A percentile compares a stretch with the other conserved stretches of the same genome.
These are phyloP conservation scores for Cinchona pubescens DNA, from an alignment of 257 asterid species.

Conservation along the genomic window DNA sequence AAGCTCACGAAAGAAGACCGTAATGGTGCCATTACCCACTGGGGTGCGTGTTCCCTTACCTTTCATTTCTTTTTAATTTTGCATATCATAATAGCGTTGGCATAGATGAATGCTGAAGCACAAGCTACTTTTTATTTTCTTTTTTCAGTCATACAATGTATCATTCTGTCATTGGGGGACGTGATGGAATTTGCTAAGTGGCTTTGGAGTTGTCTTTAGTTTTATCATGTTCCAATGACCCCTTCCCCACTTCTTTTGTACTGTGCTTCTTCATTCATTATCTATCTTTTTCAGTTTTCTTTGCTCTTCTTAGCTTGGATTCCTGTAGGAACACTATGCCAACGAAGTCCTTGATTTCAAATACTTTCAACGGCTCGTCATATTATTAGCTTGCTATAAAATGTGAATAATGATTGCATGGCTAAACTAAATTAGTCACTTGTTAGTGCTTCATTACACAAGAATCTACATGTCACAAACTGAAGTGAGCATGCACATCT, in stretches of 20 bases:
- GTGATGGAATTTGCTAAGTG: not conserved
- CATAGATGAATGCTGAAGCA: not conserved
- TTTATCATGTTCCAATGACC: not conserved
- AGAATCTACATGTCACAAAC: not conserved
- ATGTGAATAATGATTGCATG: not conserved
- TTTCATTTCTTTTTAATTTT: constrained; percentile 17
- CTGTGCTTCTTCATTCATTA: not conserved
- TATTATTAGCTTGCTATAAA: constrained; percentile 1
- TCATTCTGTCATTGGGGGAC: not conserved
- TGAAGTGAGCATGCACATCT: not conserved
- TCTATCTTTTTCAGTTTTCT: not conserved
- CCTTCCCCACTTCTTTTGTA: not conserved
- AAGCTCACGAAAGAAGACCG: constrained; percentile 52
- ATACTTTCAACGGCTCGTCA: not conserved
- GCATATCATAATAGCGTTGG: not conserved
- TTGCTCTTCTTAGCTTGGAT: not conserved
- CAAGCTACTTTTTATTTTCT: not conserved
- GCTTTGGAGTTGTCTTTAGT: not conserved
- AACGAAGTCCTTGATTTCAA: not conserved
- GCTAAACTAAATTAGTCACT: not conserved
- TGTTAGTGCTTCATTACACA: not conserved
- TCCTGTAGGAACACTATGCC: not conserved
- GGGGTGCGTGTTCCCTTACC: constrained; percentile 61
- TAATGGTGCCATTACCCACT: constrained; percentile 80
- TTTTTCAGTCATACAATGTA: not conserved